Conservation (phyloP, 148 eudicot genomes). For the Diospyros kaki region DNA sequence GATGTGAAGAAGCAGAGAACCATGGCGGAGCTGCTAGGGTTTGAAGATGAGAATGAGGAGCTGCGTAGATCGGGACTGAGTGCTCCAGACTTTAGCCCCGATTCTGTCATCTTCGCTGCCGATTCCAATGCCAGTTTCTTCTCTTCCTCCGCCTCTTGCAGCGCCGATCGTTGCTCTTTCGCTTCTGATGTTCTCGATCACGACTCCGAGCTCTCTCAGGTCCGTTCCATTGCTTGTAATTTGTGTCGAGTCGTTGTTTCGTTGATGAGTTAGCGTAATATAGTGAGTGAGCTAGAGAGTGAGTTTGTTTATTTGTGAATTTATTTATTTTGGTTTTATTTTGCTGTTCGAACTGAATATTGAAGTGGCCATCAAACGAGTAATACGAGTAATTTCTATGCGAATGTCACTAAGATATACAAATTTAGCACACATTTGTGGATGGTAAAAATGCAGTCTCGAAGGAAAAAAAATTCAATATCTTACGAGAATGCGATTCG, state of each 20-base stretch:
- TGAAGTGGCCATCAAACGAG: background rate
- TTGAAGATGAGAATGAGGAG: conserved; percentile 10
- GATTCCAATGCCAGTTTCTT: conserved; percentile 59
- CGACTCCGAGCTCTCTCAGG: conserved; percentile 46
- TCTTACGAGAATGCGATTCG: background rate
- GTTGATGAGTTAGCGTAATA: background rate
- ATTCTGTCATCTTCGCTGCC: conserved; percentile 53
- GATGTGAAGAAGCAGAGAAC: conserved; percentile 16
- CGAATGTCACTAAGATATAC: too few species aligned
- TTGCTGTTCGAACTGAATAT: background rate
- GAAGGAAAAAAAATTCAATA: background rate
- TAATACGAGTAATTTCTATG: too few species aligned
- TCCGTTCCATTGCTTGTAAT: background rate
- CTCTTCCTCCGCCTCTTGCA: conserved; percentile 73
- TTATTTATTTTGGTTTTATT: background rate
- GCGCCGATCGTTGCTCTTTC: conserved; percentile 66
- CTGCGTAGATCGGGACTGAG: conserved; percentile 14
- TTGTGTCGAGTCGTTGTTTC: background rate
- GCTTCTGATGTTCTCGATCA: conserved; percentile 56
- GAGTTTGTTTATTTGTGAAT: too few species aligned
- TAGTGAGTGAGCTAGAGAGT: too few species aligned
- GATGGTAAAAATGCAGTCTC: background rate
- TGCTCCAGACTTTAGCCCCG: conserved; percentile 56
- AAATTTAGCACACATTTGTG: background rate
- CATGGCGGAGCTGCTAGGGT: conserved; percentile 42